Evolutionary conservation across 805 yeast genomes (phyloP), one percentile per base, ranked within the genome.

Genomic region (Yarrowia keelungensis): DNA sequence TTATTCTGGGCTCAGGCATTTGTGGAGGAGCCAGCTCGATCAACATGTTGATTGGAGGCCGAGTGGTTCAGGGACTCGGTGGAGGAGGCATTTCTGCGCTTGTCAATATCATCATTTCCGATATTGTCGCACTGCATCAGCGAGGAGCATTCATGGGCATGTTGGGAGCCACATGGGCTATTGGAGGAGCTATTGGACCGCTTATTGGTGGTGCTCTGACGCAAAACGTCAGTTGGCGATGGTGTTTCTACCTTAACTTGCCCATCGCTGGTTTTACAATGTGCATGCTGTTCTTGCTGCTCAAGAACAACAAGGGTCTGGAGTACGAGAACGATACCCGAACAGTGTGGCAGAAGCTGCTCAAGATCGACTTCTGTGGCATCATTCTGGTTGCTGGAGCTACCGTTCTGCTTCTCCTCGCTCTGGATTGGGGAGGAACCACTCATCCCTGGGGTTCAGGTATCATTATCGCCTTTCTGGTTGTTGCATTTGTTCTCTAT

Each of bases 11-110:
- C 12, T 81, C 83, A 67, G 71, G 81, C 7, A 65, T 82, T 8
- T 79, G 82, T 62, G 92, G 88, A 0, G 71, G 71, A 26, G 59
- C 71, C 47, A 65, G 32, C 36, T 62, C 51, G 26, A 87, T 88
- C 86, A 79, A 82, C 71, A 83, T 84, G 84, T 77, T 88, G 51
- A 88, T 88, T 70, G 90, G 85, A 3, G 91, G 90, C 0, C 79
- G 92, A 75, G 87, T 85, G 9, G 76, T 88, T 14, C 86, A 86
- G 68, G 92, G 92, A 64, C 74, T 86, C 43, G 92, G 92, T n/a
- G 90, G 87, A 14, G 87, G 89, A 46, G 88, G 89, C 35, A 81
- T 88, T 46, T 87, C 84, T 71, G 78, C 86, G 0, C 78, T 86
- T 76, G 82, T 81, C 8, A 79, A 83, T 69, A 84, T 87, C 41